phyloP scores from a whole-genome alignment of 208 protist species.

The Crithidia mellificae region DNA sequence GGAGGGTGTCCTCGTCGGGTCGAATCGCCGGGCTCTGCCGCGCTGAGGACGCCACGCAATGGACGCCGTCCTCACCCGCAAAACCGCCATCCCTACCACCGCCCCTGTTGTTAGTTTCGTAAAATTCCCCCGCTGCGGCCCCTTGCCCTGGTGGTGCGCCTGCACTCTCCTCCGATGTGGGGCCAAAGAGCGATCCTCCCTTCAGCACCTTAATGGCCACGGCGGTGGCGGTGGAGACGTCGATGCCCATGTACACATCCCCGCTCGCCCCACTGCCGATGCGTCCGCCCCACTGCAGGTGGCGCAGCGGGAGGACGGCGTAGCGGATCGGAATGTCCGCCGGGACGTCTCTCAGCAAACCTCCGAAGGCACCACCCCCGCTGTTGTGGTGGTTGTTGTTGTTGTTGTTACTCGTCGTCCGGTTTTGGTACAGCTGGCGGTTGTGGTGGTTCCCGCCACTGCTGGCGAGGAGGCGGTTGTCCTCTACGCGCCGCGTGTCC shows the following conservation, averaged over 20 bases:
- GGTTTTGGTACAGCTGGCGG: no score
- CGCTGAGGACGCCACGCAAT: no score
- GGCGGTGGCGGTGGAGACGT: conserved; percentile 50
- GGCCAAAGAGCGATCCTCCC: conserved; percentile 26
- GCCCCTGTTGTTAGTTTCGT: neutral
- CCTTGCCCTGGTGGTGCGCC: neutral
- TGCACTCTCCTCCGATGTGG: neutral
- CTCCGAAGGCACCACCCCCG: neutral
- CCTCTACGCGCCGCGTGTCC: conserved; percentile 1
- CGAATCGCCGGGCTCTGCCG: conserved; percentile 1
- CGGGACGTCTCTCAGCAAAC: conserved; percentile 22
- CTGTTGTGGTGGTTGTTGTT: neutral
- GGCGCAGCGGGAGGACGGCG: conserved; percentile 43
- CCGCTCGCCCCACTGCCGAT: conserved; percentile 65
- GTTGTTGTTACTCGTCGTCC: no score
- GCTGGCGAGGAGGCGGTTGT: conserved; percentile 4
- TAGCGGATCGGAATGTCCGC: conserved; percentile 39
- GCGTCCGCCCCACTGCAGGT: conserved; percentile 61
- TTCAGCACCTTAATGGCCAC: conserved; percentile 82
- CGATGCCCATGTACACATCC: conserved; percentile 74
- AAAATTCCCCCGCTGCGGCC: no score
- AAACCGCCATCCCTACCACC: neutral
- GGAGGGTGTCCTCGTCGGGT: conserved; percentile 13
- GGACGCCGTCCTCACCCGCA: no score
- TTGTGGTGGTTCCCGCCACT: neutral